Evolutionary conservation across 2,329 filamentous ascomycete genomes (phyloP), one percentile per base, ranked within the genome.

Genomic region (Trichoderma sp.): DNA sequence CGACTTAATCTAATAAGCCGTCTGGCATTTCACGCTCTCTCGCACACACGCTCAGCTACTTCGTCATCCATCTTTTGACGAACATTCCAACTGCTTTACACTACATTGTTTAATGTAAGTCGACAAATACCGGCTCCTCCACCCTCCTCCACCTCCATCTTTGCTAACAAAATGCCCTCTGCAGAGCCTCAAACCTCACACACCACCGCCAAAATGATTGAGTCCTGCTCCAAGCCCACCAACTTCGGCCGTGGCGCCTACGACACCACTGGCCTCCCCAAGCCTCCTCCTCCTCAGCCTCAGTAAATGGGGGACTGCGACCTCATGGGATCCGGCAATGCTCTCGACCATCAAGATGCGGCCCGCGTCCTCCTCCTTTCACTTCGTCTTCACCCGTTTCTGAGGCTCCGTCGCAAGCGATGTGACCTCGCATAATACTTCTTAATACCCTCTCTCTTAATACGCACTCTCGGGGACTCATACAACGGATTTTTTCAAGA

Each of bases 231-330:
- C 66, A 73, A 69, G 67, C 72, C 73, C 57, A 73, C 69, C 74
- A 81, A 83, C 73, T 82, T 82, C 79, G 82, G 80, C 67, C 78
- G 82, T 65, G 81, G 82, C 66, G 81, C 80, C 68, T 84, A 84
- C 71, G 82, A 84, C 69, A 82, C 80, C 68, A 83, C 81, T 26
- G 80, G 80, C 54, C 75, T 82, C 26, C 75, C 77, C 65, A 83
- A 83, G 75, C 81, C 81, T 64, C 77, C 78, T 30, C 78, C 78
- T 62, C 78, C 78, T 59, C 77, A 78, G 72, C 77, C 77, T 63
- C 74, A 70, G 71, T 79, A 75, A 77, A 62, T 64, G 43, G 48
- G 48, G 39, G 60, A 48, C 34, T 64, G 41, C 52, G 62, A 54
- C 48, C 39, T 34, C 41, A 52, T 30, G 47, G 59, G 48, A 62